Conservation (phyloP, 2,329 filamentous ascomycete species). For the Fusarium mundagurra region DNA sequence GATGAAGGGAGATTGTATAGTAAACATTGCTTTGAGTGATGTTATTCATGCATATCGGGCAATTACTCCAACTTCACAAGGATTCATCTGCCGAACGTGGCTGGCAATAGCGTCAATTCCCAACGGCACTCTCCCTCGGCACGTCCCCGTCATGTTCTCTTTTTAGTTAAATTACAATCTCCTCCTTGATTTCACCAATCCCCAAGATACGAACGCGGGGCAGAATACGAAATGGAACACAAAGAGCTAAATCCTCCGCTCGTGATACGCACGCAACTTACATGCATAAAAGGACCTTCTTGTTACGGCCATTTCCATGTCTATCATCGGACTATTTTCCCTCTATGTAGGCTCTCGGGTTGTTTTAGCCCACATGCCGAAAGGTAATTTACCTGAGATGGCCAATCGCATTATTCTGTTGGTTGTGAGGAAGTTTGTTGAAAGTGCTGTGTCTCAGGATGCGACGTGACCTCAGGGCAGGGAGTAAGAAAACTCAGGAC, state of each 20-base stretch:
- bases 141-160: background rate
- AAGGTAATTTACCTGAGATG: background rate
- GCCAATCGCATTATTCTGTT: background rate
- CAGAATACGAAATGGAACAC: background rate
- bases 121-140: conserved; percentile 3
- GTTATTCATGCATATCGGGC: background rate
- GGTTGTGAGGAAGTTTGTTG: background rate
- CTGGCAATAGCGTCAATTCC: background rate
- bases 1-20: background rate
- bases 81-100: background rate
- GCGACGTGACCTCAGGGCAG: too few species aligned
- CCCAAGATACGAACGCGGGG: conserved; percentile 4
- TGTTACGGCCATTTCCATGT: conserved; percentile 6
- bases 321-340: conserved; percentile 6
- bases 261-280: conserved; percentile 18
- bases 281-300: conserved; percentile 16
- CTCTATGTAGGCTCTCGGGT: background rate
- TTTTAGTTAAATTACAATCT: background rate
- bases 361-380: background rate
- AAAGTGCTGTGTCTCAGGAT: background rate
- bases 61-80: background rate
- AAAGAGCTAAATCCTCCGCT: background rate
- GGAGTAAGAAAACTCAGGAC: too few species aligned
- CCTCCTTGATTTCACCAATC: background rate
- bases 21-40: background rate